phyloP scores from a whole-genome alignment of 208 protist species.

The Crithidia sp. region DNA sequence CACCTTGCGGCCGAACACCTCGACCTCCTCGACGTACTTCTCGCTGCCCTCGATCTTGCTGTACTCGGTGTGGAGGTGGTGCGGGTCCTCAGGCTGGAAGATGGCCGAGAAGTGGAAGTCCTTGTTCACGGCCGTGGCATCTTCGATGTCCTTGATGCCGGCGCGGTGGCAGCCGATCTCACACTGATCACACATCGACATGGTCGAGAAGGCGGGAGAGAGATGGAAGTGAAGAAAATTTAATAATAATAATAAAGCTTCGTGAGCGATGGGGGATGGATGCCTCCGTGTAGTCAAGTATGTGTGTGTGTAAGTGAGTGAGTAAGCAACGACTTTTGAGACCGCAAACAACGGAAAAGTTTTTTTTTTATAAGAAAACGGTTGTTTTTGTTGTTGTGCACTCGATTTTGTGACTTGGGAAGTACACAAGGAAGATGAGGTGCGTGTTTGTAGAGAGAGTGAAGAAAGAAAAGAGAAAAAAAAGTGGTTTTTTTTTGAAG shows the following conservation, averaged over 20 bases:
- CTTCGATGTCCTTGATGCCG: slow-evolving; percentile 77
- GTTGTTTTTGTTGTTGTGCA: no score
- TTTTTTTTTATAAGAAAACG: no score
- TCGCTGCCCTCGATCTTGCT: slow-evolving; percentile 80
- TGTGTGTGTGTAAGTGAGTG: background rate
- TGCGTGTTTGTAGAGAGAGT: no score
- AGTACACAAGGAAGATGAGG: no score
- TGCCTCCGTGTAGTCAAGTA: background rate
- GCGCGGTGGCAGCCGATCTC: slow-evolving; percentile 59
- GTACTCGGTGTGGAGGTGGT: slow-evolving; percentile 87
- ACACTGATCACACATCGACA: slow-evolving; percentile 75
- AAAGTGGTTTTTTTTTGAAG: no score
- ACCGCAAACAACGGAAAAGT: background rate
- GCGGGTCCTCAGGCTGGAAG: slow-evolving; percentile 82
- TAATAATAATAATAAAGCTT: background rate
- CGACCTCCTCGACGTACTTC: slow-evolving; percentile 81
- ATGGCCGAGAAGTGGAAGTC: slow-evolving; percentile 86
- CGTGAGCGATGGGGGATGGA: background rate
- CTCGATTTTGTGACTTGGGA: no score
- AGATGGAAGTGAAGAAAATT: background rate
- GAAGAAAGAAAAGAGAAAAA: no score
- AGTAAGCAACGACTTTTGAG: background rate
- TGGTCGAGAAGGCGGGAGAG: slow-evolving; percentile 4
- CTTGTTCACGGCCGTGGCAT: slow-evolving; percentile 42
- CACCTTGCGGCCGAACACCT: slow-evolving; percentile 72